Percentiles rank a stretch among this genome's conserved stretches.
These are phyloP conservation scores for Trifolium pratense DNA, from an alignment of 306 rosid genomes.

Conservation along the genomic window DNA sequence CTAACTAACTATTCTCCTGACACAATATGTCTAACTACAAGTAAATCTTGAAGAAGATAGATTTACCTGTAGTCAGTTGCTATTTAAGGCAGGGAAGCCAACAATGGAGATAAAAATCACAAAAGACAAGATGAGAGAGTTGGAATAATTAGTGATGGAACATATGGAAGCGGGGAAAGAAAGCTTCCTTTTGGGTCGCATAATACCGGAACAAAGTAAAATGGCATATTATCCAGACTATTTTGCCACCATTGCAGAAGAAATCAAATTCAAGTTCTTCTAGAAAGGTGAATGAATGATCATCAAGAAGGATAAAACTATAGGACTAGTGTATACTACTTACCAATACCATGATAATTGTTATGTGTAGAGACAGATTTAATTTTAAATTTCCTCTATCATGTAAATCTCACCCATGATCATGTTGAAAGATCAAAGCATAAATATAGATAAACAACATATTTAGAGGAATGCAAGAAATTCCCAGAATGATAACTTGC, in stretches of 20 bases:
- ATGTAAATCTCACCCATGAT: not conserved
- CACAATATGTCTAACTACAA: too few relatives aligned
- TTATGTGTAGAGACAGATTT: not conserved
- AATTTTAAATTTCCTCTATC: not conserved
- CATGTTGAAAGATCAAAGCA: not conserved
- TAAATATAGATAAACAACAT: not conserved
- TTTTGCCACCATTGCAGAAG: not conserved
- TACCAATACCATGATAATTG: not conserved
- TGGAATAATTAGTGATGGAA: too few relatives aligned
- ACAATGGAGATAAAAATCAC: too few relatives aligned
- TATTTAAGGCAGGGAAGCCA: too few relatives aligned
- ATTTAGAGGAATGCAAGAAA: not conserved
- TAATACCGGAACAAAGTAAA: too few relatives aligned
- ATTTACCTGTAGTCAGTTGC: too few relatives aligned
- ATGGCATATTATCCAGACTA: not conserved
- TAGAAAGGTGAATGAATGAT: not conserved
- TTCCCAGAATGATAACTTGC: not conserved
- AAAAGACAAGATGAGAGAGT: too few relatives aligned
- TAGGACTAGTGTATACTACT: not conserved
- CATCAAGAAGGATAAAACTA: not conserved
- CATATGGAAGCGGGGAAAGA: too few relatives aligned
- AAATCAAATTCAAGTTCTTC: not conserved
- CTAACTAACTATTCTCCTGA: too few relatives aligned
- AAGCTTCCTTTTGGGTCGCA: not conserved
- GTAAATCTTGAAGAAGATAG: too few relatives aligned